Evolutionary conservation across 108 stramenopile genomes (phyloP).

Genomic region (Nitzschia putrida): DNA sequence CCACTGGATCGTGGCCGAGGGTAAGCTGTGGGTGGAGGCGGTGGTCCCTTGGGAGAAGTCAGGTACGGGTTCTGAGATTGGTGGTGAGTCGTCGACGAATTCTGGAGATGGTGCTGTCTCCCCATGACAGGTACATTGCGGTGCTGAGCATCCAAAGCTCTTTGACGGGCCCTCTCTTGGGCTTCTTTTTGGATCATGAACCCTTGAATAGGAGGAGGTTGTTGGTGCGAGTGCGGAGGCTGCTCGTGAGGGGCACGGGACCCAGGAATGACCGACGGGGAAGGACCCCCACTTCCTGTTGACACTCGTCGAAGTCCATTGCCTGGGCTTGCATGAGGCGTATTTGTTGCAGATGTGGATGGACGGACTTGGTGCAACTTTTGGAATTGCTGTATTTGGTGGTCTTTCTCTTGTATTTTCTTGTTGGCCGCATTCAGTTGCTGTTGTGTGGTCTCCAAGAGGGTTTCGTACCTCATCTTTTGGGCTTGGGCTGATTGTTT

Average conservation of each 20-base stretch:
- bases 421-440: constrained; percentile 51
- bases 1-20: constrained; percentile 8
- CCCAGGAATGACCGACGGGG: neutral
- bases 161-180: constrained; percentile 47
- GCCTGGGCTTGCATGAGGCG: neutral
- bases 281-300: neutral
- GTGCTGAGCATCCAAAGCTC: constrained; percentile 9
- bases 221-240: neutral
- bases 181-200: constrained; percentile 65
- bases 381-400: constrained; percentile 42
- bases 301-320: constrained; percentile 8
- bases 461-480: constrained; percentile 55
- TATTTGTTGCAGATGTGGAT: too few relatives aligned
- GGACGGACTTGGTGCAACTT: constrained; percentile 31
- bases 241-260: neutral
- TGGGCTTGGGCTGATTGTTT: constrained; percentile 54
- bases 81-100: neutral
- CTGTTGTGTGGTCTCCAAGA: constrained; percentile 55
- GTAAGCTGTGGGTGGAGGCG: neutral
- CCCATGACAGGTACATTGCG: constrained; percentile 16
- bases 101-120: neutral
- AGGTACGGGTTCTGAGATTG: neutral
- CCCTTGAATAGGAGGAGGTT: constrained; percentile 51
- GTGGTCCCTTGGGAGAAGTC: neutral
- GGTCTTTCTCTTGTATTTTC: constrained; percentile 56